Base-by-base conservation (phyloP, 2,329 filamentous ascomycete genomes). In the Aspergillus phoenicis region DNA sequence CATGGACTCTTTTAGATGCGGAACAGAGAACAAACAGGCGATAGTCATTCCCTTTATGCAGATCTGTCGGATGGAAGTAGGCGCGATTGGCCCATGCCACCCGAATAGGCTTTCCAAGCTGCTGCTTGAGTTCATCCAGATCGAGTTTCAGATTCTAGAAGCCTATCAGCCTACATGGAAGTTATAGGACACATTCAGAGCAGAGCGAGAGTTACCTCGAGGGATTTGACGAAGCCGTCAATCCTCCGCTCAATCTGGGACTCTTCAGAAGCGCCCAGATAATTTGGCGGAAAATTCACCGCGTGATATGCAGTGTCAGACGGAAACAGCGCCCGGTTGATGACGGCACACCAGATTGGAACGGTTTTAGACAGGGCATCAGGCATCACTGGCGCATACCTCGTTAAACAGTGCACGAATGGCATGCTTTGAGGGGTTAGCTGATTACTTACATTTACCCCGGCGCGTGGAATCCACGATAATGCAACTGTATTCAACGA, bases 351-450 rank as follows among this genome's bases (percentile, higher is more conserved):
- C 95, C 95, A 99, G 64, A 97, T 91, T 2, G 95, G 94, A 26
- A 98, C 83, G 0, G 95, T 98, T 76, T 97, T 97, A 69, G 90
- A 92, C 17, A 99, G 83, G 15, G 95, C 93, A 78, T 99, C 95
- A 0, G 95, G 94, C 88, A 98, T 96, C 68, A 86, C 88, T 89
- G 64, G 17, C 30, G 49, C 28, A 51, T 59, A 36, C 60, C 59
- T 62, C 49, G 63, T 72, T 57, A 70, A 65, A 64, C 51, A 30
- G 54, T 11, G 69, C 54, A 66, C 57, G 58, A 49, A 11, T 26
- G 22, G 22, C 28, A 54, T 30, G 11, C 11, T 43, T 36, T 45
- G 20, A 38, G 47, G 15, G 60, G 20, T 8, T 51, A 41, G 2
- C 26, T 22, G 43, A 53, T 15, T 28, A 77, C 83, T 68, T 81